Base-by-base conservation (phyloP, 2,329 filamentous ascomycete genomes). In the Coleophoma eucalyptorum region DNA sequence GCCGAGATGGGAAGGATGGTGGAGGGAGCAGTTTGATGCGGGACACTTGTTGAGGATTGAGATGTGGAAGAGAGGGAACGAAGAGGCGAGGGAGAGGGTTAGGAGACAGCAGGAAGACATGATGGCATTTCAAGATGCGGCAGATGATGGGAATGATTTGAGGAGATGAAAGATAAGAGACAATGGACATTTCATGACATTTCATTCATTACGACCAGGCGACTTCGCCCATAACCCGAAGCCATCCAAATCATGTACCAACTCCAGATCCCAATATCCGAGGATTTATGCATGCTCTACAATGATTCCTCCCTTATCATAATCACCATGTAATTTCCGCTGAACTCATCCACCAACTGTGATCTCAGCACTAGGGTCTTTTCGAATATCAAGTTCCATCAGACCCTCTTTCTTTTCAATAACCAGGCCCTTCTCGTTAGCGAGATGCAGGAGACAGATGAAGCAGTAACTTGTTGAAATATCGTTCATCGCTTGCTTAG, bases 391-490 rank as follows among this genome's bases (percentile, higher is more conserved):
- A 54, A 86, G 69, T 62, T 86, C 83, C 48, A 72, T 74, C 50
- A 86, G 69, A 44, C 77, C 80, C 40, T 66, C 63, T 51, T 66
- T 55, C 43, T 68, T 67, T 58, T 83, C 75, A 46, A 90, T 79
- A 13, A 85, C 76, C 38, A 90, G 68, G 1, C 86, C 86, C 65
- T 89, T 87, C 62, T 90, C 86, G 59, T 90, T 90, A n/a, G 86
- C 86, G 58, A 90, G 62, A 72, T 90, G 86, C 50, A 90, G 69
- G 33, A 89, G 67, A 62, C 84, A 89, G 56, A 99, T 99, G 72
- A 97, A 99, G 67, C 94, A 96, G 70, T 74, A 87, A 56, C 81
- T 95, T 0, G 94, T 99, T 34, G 91, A 96, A 63, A 99, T 97
- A 69, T 99, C 94, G 54, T 87, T 84, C 83, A 99, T 89, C 53